phyloP scores from a whole-genome alignment of 177 flowering plant species.

The Tripterygium wilfordii region DNA sequence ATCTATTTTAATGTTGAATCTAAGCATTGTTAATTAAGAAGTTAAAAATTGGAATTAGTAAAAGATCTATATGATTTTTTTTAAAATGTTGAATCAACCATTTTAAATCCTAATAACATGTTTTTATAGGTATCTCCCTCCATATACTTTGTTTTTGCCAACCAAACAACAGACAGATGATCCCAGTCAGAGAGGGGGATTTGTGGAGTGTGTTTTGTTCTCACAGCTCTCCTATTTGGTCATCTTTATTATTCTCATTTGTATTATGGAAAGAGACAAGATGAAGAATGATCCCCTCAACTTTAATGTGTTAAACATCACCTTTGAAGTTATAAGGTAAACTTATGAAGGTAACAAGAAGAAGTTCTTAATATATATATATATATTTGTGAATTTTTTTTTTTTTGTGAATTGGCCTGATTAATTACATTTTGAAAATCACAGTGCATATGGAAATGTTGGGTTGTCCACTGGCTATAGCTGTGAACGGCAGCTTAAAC shows the following conservation, averaged over 20 bases:
- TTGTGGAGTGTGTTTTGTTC: constrained; percentile 22
- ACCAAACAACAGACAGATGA: constrained; percentile 1
- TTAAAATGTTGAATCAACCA: too few relatives aligned
- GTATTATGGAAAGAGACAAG: constrained; percentile 57
- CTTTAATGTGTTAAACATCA: constrained; percentile 55
- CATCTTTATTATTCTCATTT: constrained; percentile 50
- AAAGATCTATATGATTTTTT: too few relatives aligned
- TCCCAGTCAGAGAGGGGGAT: constrained; percentile 5
- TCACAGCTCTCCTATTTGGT: constrained; percentile 50
- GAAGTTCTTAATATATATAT: not conserved
- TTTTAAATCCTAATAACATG: too few relatives aligned
- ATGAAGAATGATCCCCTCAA: constrained; percentile 62
- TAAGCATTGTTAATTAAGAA: too few relatives aligned
- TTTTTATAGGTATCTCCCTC: constrained; percentile 44
- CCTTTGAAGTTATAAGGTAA: constrained; percentile 67
- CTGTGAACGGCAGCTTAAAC: constrained; percentile 39
- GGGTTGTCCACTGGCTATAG: constrained; percentile 71
- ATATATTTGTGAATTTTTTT: not conserved
- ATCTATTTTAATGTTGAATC: too few relatives aligned
- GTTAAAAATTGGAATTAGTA: too few relatives aligned
- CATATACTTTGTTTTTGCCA: constrained; percentile 42
- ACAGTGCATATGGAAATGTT: constrained; percentile 81
- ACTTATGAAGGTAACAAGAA: not conserved
- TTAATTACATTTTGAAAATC: not conserved
- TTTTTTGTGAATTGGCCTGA: not conserved